Evolutionary conservation across 2,329 filamentous ascomycete species (phyloP).

Genomic region (Beauveria australis): DNA sequence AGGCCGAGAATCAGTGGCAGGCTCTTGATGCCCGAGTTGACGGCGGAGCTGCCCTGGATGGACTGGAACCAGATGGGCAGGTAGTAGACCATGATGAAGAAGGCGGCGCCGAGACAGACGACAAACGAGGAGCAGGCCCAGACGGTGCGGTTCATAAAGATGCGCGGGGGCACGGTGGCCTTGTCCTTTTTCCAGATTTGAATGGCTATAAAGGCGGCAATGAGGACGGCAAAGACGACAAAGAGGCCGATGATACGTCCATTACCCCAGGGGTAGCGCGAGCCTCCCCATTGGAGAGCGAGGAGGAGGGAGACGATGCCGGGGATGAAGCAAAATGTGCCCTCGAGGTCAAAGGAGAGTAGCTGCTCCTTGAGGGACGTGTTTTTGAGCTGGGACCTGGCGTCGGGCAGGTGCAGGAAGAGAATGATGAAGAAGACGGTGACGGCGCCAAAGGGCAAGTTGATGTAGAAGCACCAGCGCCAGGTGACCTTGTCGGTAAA

Average conservation of each 20-base stretch:
- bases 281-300: constrained; percentile 37
- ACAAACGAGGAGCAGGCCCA: constrained; percentile 24
- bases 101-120: constrained; percentile 20
- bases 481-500: constrained; percentile 20
- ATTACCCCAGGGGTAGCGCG: constrained; percentile 19
- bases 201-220: constrained; percentile 12
- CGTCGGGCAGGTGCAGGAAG: constrained; percentile 14
- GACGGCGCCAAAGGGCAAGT: constrained; percentile 26
- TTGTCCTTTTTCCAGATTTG: constrained; percentile 27
- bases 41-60: constrained; percentile 21
- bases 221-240: constrained; percentile 18
- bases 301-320: constrained; percentile 33
- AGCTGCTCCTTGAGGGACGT: constrained; percentile 30
- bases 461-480: constrained; percentile 25
- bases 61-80: constrained; percentile 41
- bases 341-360: constrained; percentile 27
- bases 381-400: constrained; percentile 6
- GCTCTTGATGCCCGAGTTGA: constrained; percentile 13
- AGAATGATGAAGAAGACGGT: constrained; percentile 20
- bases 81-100: constrained; percentile 27
- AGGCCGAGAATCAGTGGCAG: constrained; percentile 13
- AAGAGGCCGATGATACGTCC: constrained; percentile 39
- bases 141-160: constrained; percentile 34
- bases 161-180: constrained; percentile 32
- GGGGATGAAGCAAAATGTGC: constrained; percentile 25